Percentiles rank a stretch among this genome's conserved stretches.
Evolutionary conservation across 2,329 filamentous ascomycete genomes (phyloP).

Genomic region (Cytospora paraplurivora): DNA sequence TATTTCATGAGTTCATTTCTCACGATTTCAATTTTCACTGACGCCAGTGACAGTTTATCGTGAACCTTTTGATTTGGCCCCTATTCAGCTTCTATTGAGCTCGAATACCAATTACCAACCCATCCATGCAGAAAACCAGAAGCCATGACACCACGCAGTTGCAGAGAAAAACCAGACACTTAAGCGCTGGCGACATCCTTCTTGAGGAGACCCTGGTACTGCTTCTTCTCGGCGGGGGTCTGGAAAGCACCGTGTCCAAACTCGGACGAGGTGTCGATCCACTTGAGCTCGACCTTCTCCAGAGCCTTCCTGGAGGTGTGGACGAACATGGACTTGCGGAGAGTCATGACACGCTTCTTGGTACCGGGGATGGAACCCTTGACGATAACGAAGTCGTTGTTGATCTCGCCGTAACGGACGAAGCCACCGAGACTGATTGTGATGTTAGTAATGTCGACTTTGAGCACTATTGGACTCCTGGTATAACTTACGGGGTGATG

Average conservation of each 20-base stretch:
- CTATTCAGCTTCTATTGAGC: constrained; percentile 20
- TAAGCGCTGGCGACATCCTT: constrained; percentile 73
- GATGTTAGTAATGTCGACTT: constrained; percentile 6
- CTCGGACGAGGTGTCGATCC: constrained; percentile 99
- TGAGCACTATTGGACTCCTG: background rate
- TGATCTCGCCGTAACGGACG: constrained; percentile 98
- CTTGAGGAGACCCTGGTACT: constrained; percentile 98
- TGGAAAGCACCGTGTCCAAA: constrained; percentile 99
- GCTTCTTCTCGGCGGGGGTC: constrained; percentile 96
- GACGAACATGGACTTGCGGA: constrained; percentile 97
- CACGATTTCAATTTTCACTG: constrained; percentile 25
- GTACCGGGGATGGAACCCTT: constrained; percentile 97
- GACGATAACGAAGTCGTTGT: constrained; percentile 97
- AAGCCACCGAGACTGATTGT: constrained; percentile 86
- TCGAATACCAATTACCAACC: constrained; percentile 26
- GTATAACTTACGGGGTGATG: constrained; percentile 90
- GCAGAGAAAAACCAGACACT: constrained; percentile 42
- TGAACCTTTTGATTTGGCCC: constrained; percentile 22
- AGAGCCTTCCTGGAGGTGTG: constrained; percentile 94
- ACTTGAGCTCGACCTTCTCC: constrained; percentile 99
- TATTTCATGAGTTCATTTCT: constrained; percentile 20
- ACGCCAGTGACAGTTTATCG: constrained; percentile 20
- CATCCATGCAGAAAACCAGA: constrained; percentile 42
- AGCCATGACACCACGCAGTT: constrained; percentile 57
- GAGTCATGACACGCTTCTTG: constrained; percentile 99